Percentiles rank a stretch among this genome's conserved stretches.
phyloP scores from a whole-genome alignment of 352 stramenopile species.

The Pythium coloratum region DNA sequence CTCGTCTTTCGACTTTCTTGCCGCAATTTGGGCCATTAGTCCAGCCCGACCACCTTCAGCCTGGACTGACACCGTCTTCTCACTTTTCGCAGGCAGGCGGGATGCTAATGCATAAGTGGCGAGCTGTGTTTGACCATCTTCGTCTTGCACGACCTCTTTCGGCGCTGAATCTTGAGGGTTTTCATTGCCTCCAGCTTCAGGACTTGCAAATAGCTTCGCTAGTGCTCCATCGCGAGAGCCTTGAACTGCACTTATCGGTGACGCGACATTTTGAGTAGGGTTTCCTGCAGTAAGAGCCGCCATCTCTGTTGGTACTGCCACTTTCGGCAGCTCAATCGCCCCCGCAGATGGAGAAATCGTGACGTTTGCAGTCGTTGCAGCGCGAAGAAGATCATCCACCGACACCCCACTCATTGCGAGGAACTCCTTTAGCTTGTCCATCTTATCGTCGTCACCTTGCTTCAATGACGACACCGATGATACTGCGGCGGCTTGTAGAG shows the following conservation, averaged over 20 bases:
- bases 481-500: not conserved
- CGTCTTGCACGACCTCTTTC: not conserved
- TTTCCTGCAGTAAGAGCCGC: not conserved
- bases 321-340: not conserved
- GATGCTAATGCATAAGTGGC: not conserved
- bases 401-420: conserved; percentile 60
- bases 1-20: not conserved
- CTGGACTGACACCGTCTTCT: not conserved
- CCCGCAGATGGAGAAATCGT: conserved; percentile 28
- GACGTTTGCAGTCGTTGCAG: conserved; percentile 48
- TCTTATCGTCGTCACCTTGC: conserved; percentile 27
- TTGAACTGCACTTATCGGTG: not conserved
- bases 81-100: not conserved
- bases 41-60: not conserved
- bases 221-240: not conserved
- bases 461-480: not conserved
- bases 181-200: not conserved
- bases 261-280: not conserved
- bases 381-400: conserved; percentile 70
- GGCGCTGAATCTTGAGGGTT: conserved; percentile 27
- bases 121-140: not conserved
- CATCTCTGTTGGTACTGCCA: not conserved
- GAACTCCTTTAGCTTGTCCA: conserved; percentile 67
- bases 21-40: not conserved
- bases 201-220: conserved; percentile 13